A percentile compares a stretch with the other conserved stretches of the same genome.
Conservation (phyloP, 192 early-diverging fungal species). For the Coemansia sp. region DNA sequence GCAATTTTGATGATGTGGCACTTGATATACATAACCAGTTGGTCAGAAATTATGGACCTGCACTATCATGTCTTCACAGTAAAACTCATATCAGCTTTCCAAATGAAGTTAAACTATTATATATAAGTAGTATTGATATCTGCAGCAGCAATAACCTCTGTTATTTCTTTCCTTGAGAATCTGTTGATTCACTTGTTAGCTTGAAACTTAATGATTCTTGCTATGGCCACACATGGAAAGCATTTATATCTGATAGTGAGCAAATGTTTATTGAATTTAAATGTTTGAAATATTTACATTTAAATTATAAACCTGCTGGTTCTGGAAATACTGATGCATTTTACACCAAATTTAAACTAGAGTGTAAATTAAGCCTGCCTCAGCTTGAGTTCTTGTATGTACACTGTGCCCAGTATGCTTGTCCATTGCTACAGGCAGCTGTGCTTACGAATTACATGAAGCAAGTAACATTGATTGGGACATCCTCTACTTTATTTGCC, state of each 20-base stretch:
- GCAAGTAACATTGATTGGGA: not conserved
- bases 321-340: not conserved
- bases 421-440: not conserved
- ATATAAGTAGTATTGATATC: no score
- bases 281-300: not conserved
- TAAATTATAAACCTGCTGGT: not conserved
- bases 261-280: not conserved
- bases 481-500: not conserved
- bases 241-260: not conserved
- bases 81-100: not conserved
- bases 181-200: not conserved
- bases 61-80: not conserved
- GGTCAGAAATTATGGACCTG: not conserved
- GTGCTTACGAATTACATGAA: not conserved
- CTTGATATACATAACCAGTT: not conserved
- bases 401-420: not conserved
- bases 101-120: not conserved
- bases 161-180: not conserved
- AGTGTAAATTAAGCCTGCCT: not conserved
- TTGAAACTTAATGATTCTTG: not conserved
- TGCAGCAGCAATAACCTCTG: no score
- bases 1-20: not conserved
- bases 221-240: not conserved
- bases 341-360: not conserved
- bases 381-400: not conserved